These are phyloP conservation scores for Globisporangium orthogonon DNA, from an alignment of 352 stramenopile genomes.

Conservation along the genomic window DNA sequence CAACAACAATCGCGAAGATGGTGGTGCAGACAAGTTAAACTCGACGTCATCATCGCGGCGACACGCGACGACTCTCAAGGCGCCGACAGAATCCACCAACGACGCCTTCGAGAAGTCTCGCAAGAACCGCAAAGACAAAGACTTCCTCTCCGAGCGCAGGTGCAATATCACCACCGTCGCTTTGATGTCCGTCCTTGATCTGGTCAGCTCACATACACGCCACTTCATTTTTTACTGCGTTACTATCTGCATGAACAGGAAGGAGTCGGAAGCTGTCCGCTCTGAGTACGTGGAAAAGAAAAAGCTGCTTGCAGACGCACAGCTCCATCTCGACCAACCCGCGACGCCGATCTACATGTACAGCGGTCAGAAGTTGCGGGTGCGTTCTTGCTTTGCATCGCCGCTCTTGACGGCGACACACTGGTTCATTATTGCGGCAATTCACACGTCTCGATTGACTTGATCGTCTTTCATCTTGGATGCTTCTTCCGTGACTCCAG, in stretches of 20 bases:
- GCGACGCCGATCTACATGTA: constrained; percentile 74
- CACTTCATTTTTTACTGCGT: not conserved
- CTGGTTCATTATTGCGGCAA: not conserved
- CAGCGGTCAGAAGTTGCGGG: constrained; percentile 80
- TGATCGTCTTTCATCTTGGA: not conserved
- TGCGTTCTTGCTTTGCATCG: constrained; percentile 14
- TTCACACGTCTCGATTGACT: not conserved
- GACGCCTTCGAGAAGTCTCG: constrained; percentile 48
- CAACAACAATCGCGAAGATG: not conserved
- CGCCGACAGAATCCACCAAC: constrained; percentile 71
- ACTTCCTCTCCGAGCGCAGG: constrained; percentile 57
- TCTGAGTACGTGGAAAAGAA: constrained; percentile 35
- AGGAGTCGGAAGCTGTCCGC: constrained; percentile 23
- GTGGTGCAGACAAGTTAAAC: not conserved
- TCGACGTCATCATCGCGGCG: constrained; percentile 3
- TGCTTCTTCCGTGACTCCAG: constrained; percentile 17
- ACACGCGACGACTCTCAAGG: constrained; percentile 35
- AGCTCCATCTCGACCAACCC: constrained; percentile 7
- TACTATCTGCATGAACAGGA: constrained; percentile 10
- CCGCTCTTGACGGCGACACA: not conserved
- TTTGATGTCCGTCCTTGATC: not conserved
- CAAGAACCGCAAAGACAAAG: constrained; percentile 33
- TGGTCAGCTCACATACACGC: not conserved
- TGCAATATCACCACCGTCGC: not conserved
- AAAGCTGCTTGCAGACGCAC: constrained; percentile 20